These are phyloP conservation scores for Dioszegia hungarica DNA, from an alignment of 768 basidiomycete genomes.

Conservation along the genomic window DNA sequence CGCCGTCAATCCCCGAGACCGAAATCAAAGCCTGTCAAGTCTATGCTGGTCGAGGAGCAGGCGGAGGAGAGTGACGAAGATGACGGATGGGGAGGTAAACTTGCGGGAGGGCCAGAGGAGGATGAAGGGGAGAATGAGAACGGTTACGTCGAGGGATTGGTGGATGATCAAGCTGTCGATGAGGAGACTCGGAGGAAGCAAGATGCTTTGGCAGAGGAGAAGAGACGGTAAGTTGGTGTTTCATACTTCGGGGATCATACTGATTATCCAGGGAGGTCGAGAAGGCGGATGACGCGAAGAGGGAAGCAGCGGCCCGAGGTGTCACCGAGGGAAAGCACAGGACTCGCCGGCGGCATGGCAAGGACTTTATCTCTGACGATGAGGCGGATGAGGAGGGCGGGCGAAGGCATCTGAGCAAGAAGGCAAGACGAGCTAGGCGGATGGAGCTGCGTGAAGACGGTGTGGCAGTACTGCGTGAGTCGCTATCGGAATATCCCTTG, in stretches of 20 bases:
- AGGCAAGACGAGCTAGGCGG: no score
- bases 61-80: slow-evolving; percentile 46
- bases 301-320: slow-evolving; percentile 27
- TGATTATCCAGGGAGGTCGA: slow-evolving; percentile 29
- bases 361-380: slow-evolving; percentile 17
- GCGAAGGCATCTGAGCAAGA: slow-evolving; percentile 12
- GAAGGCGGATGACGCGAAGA: slow-evolving; percentile 30
- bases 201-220: slow-evolving; percentile 31
- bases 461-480: no score
- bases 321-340: slow-evolving; percentile 34
- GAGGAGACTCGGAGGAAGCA: slow-evolving; percentile 26
- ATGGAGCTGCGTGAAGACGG: no score
- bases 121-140: slow-evolving; percentile 38
- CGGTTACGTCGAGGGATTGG: slow-evolving; percentile 25
- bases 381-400: slow-evolving; percentile 15
- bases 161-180: slow-evolving; percentile 33
- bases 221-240: slow-evolving; percentile 23
- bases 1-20: background rate
- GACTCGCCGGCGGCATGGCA: slow-evolving; percentile 19
- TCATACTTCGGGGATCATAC: background rate
- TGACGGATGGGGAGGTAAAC: slow-evolving; percentile 29
- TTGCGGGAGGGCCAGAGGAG: slow-evolving; percentile 17
- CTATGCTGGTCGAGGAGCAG: slow-evolving; percentile 35
- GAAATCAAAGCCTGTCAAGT: background rate
- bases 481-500: no score